These are phyloP conservation scores for Cryptococcus wingfieldii DNA, from an alignment of 1,284 basidiomycete genomes.

Conservation along the genomic window DNA sequence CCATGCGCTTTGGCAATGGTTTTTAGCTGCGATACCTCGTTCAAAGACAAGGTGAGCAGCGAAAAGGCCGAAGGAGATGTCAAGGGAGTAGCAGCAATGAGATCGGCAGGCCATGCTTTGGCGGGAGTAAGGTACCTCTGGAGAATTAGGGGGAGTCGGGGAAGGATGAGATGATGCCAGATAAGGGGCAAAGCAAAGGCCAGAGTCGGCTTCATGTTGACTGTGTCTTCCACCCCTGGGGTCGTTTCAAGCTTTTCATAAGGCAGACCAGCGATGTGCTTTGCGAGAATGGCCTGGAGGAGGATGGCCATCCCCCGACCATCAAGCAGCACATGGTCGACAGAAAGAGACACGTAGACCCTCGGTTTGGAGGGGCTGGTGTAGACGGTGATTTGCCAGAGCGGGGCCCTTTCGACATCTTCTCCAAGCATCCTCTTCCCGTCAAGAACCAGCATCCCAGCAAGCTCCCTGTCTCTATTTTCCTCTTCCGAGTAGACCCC, in stretches of 20 bases:
- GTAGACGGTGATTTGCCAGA: conserved; percentile 13
- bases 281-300: conserved; percentile 11
- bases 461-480: neutral
- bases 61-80: conserved; percentile 7
- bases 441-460: conserved; percentile 1
- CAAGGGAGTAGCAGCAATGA: conserved; percentile 8
- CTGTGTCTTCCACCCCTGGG: conserved; percentile 22
- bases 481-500: neutral
- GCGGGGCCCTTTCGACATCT: neutral
- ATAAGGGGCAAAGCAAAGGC: conserved; percentile 13
- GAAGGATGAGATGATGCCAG: conserved; percentile 31
- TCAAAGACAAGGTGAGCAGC: conserved; percentile 12
- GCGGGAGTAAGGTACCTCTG: conserved; percentile 16
- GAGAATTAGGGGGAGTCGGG: conserved; percentile 29
- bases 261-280: conserved; percentile 15
- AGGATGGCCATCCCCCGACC: conserved; percentile 21
- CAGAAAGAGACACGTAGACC: conserved; percentile 6
- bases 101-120: conserved; percentile 26
- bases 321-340: conserved; percentile 14
- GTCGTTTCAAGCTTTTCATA: conserved; percentile 11
- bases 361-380: neutral
- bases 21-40: conserved; percentile 18
- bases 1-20: conserved; percentile 13
- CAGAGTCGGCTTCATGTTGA: conserved; percentile 19
- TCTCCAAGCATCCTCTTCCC: neutral